Evolutionary conservation across 352 stramenopile genomes (phyloP).

Genomic region (Globisporangium solare): DNA sequence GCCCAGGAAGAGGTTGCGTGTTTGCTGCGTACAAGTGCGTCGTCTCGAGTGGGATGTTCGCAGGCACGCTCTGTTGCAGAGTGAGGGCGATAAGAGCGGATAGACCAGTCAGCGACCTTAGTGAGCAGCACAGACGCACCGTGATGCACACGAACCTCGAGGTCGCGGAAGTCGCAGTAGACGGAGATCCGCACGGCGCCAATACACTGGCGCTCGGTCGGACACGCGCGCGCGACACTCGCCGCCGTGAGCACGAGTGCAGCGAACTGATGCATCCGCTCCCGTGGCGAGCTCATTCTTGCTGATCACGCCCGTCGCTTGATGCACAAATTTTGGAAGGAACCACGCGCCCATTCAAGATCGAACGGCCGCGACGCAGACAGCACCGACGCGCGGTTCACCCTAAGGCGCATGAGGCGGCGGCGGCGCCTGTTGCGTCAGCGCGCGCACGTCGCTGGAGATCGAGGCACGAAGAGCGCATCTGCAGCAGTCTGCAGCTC

Average conservation of each 20-base stretch:
- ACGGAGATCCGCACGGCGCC: constrained; percentile 58
- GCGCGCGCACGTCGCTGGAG: too few relatives aligned
- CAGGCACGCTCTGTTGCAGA: constrained; percentile 35
- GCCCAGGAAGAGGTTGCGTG: neutral
- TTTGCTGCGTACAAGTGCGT: constrained; percentile 53
- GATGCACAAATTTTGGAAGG: too few relatives aligned
- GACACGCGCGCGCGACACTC: constrained; percentile 18
- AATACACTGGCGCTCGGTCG: constrained; percentile 58
- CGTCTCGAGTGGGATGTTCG: constrained; percentile 60
- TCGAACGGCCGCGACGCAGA: too few relatives aligned
- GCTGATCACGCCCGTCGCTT: too few relatives aligned
- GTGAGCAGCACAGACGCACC: neutral
- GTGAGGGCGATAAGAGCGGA: constrained; percentile 2
- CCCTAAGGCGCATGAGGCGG: too few relatives aligned
- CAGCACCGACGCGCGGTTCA: too few relatives aligned
- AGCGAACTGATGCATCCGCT: neutral
- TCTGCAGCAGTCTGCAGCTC: too few relatives aligned
- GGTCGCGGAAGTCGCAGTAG: constrained; percentile 69
- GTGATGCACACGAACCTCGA: constrained; percentile 34
- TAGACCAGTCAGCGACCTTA: too few relatives aligned
- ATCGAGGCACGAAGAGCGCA: too few relatives aligned
- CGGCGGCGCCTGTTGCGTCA: too few relatives aligned
- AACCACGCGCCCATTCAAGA: too few relatives aligned
- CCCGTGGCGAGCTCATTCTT: too few relatives aligned
- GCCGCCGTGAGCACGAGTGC: neutral